Evolutionary conservation across 164 flowering plant species (phyloP).

Genomic region (Vitis vinifera): DNA sequence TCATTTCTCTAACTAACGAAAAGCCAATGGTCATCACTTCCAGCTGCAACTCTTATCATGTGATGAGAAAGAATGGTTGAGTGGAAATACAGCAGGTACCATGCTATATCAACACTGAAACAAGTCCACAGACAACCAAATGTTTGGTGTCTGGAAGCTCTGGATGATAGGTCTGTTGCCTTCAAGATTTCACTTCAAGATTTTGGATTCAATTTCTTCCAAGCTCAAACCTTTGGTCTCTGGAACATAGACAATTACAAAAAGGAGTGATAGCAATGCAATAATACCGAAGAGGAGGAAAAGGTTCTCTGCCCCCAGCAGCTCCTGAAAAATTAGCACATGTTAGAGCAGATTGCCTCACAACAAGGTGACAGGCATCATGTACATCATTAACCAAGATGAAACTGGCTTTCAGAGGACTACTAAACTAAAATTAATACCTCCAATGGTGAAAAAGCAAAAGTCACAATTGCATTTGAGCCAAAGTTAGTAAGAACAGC

Average conservation of each 20-base stretch:
- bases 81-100: not conserved
- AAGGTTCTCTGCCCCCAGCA: constrained; percentile 80
- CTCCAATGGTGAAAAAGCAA: constrained; percentile 92
- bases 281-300: constrained; percentile 82
- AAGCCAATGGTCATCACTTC: too few relatives aligned
- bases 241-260: constrained; percentile 58
- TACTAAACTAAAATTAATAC: constrained; percentile 26
- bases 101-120: not conserved
- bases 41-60: too few relatives aligned
- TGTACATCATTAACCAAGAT: not conserved
- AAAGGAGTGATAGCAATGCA: constrained; percentile 67
- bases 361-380: not conserved
- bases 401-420: not conserved
- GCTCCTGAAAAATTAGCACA: constrained; percentile 51
- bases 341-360: not conserved
- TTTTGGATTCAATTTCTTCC: constrained; percentile 46
- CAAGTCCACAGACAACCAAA: not conserved
- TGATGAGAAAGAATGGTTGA: too few relatives aligned
- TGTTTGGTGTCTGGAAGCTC: not conserved
- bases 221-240: constrained; percentile 93
- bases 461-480: constrained; percentile 88
- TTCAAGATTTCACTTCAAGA: constrained; percentile 28
- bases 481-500: constrained; percentile 96
- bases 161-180: too few relatives aligned
- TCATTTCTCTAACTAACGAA: too few relatives aligned